A percentile compares a stretch with the other conserved stretches of the same genome.
These are phyloP conservation scores for Cornus florida DNA, from an alignment of 148 eudicot species.

Conservation along the genomic window DNA sequence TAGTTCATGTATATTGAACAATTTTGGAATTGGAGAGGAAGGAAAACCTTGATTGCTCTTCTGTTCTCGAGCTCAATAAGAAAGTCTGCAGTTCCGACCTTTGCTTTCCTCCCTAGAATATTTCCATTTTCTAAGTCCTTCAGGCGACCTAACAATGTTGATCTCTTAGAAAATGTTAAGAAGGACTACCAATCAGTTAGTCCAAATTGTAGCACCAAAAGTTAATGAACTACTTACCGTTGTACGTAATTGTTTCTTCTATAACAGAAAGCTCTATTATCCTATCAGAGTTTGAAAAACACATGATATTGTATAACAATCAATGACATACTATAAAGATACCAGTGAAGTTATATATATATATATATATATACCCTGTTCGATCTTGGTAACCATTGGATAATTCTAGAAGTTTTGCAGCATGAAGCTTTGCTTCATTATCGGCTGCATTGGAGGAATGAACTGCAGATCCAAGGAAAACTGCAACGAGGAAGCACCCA, in stretches of 20 bases:
- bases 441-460: constrained; percentile 30
- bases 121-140: not conserved
- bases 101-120: not conserved
- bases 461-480: constrained; percentile 30
- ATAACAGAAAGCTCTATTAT: too few relatives aligned
- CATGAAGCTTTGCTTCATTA: constrained; percentile 12
- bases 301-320: too few relatives aligned
- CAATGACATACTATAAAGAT: too few relatives aligned
- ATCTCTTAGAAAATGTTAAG: not conserved
- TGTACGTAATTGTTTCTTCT: constrained; percentile 18
- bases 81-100: constrained; percentile 17
- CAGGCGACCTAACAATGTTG: not conserved
- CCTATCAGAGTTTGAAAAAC: too few relatives aligned
- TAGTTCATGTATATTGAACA: too few relatives aligned
- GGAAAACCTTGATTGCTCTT: constrained; percentile 72
- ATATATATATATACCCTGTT: not conserved
- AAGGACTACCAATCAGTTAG: too few relatives aligned
- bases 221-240: not conserved
- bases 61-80: constrained; percentile 71
- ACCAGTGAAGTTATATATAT: not conserved
- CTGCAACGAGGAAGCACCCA: constrained; percentile 35
- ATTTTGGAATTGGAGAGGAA: not conserved
- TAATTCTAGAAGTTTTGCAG: constrained; percentile 11
- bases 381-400: not conserved
- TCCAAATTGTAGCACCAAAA: not conserved